phyloP scores from a whole-genome alignment of 2,329 filamentous ascomycete genomes.

The Lecanosticta acicola region DNA sequence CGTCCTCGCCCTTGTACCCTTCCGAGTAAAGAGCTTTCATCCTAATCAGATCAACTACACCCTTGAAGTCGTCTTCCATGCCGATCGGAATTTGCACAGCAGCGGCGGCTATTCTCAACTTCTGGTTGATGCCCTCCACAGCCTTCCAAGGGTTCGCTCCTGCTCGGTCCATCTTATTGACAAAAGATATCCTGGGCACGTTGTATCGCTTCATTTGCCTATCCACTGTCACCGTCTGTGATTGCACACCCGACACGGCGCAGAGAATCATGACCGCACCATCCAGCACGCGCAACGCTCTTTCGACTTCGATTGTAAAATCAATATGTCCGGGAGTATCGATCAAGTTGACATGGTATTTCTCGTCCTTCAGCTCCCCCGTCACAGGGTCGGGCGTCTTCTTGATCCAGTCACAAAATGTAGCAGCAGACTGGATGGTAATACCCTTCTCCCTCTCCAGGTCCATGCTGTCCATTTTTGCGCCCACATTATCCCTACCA shows the following conservation, averaged over 20 bases:
- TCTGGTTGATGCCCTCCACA: slow-evolving; percentile 94
- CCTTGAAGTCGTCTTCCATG: slow-evolving; percentile 81
- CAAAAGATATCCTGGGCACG: slow-evolving; percentile 87
- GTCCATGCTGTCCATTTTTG: slow-evolving; percentile 99
- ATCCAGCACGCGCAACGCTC: slow-evolving; percentile 87
- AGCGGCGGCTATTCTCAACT: slow-evolving; percentile 86
- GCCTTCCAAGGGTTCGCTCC: slow-evolving; percentile 97
- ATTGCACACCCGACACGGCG: slow-evolving; percentile 93
- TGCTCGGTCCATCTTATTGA: slow-evolving; percentile 99
- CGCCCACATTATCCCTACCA: slow-evolving; percentile 87
- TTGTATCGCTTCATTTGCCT: slow-evolving; percentile 99
- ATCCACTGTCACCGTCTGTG: slow-evolving; percentile 96
- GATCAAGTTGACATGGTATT: slow-evolving; percentile 96
- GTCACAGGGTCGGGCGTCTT: slow-evolving; percentile 42
- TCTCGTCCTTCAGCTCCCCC: slow-evolving; percentile 75
- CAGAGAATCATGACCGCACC: slow-evolving; percentile 98
- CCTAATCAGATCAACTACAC: slow-evolving; percentile 84
- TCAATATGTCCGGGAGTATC: slow-evolving; percentile 98
- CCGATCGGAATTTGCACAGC: slow-evolving; percentile 94
- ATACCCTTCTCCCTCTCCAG: slow-evolving; percentile 97
- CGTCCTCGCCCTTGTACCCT: slow-evolving; percentile 67
- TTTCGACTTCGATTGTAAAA: slow-evolving; percentile 97
- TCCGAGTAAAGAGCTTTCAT: slow-evolving; percentile 95
- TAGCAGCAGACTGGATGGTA: slow-evolving; percentile 96
- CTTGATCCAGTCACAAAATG: slow-evolving; percentile 96